Evolutionary conservation across 306 rosid species (phyloP).

Genomic region (Acacia melanoxylon): DNA sequence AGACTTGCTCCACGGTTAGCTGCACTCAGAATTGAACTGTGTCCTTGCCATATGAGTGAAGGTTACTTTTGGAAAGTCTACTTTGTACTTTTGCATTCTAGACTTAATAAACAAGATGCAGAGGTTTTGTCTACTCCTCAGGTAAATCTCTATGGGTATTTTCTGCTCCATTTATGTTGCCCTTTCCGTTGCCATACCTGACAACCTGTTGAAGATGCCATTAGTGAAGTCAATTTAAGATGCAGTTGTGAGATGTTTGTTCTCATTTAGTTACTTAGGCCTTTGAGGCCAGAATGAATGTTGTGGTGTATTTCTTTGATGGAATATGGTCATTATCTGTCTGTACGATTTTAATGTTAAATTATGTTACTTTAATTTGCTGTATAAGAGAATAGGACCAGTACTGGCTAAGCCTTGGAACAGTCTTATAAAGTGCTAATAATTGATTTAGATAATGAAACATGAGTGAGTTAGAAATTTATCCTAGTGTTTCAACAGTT

Average conservation of each 20-base stretch:
- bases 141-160: conserved; percentile 41
- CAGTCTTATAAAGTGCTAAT: neutral
- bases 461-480: neutral
- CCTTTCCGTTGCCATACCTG: neutral
- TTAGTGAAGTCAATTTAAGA: conserved; percentile 4
- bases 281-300: neutral
- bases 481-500: neutral
- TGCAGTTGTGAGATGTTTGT: neutral
- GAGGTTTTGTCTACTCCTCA: conserved; percentile 74
- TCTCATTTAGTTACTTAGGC: conserved; percentile 1
- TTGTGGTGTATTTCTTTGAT: neutral
- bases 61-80: conserved; percentile 98
- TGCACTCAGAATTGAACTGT: conserved; percentile 91
- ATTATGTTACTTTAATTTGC: neutral
- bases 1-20: conserved; percentile 84
- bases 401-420: neutral
- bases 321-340: neutral
- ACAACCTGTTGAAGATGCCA: conserved; percentile 4
- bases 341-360: neutral
- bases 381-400: neutral
- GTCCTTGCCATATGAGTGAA: conserved; percentile 94
- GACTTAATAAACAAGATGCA: conserved; percentile 83
- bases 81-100: conserved; percentile 88
- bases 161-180: neutral
- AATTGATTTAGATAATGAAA: neutral